phyloP scores from a whole-genome alignment of 495 filamentous ascomycete genomes.

The Aspergillus avenaceus region DNA sequence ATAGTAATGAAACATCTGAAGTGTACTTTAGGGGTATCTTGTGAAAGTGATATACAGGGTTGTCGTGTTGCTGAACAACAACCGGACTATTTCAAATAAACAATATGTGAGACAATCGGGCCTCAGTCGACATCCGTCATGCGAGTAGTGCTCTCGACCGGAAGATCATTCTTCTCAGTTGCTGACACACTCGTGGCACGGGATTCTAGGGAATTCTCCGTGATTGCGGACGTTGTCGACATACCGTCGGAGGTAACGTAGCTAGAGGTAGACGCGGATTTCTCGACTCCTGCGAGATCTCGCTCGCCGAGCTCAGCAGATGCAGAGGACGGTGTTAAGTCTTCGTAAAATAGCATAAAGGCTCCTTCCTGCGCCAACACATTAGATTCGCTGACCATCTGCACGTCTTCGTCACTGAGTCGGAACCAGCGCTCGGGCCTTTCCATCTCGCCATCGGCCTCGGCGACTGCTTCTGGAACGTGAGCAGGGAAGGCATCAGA shows the following conservation, averaged over 20 bases:
- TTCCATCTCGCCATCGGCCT: slow-evolving; percentile 36
- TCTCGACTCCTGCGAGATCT: slow-evolving; percentile 7
- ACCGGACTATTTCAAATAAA: neutral
- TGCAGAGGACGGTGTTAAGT: slow-evolving; percentile 15
- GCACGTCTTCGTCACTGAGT: slow-evolving; percentile 81
- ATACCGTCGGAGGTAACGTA: slow-evolving; percentile 25
- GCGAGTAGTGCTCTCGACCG: neutral
- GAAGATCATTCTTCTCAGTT: slow-evolving; percentile 10
- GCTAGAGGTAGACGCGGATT: slow-evolving; percentile 19
- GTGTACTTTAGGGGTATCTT: slow-evolving; percentile 20
- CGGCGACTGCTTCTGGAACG: slow-evolving; percentile 32
- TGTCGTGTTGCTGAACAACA: neutral
- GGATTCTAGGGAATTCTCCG: slow-evolving; percentile 28
- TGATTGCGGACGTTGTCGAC: slow-evolving; percentile 28
- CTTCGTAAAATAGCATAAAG: slow-evolving; percentile 97
- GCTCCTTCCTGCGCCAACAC: slow-evolving; percentile 78
- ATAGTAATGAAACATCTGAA: slow-evolving; percentile 6
- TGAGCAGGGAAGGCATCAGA: slow-evolving; percentile 28
- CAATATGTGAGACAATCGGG: neutral
- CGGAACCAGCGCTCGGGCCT: slow-evolving; percentile 65
- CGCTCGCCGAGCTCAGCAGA: neutral
- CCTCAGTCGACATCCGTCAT: slow-evolving; percentile 14
- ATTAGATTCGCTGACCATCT: slow-evolving; percentile 62
- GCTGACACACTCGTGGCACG: slow-evolving; percentile 33
- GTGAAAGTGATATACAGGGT: slow-evolving; percentile 1